Evolutionary conservation across 805 yeast species (phyloP).

Genomic region (Pichia scutulata): DNA sequence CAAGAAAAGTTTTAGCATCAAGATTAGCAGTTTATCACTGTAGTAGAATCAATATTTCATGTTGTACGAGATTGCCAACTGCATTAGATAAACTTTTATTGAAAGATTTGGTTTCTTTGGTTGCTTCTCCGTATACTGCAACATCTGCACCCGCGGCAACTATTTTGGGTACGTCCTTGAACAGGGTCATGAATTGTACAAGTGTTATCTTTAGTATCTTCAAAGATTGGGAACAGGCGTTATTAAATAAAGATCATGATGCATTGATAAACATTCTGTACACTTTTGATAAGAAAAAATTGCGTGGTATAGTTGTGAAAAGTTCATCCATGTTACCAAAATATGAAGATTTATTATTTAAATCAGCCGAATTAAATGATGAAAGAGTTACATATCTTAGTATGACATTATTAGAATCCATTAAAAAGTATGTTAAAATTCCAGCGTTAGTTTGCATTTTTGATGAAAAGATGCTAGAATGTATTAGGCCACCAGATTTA

Average conservation of each 20-base stretch:
- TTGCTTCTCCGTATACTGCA: slow-evolving; percentile 64
- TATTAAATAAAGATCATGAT: slow-evolving; percentile 42
- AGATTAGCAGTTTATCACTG: slow-evolving; percentile 68
- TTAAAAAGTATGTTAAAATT: slow-evolving; percentile 36
- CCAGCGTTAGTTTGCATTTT: slow-evolving; percentile 48
- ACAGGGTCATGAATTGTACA: slow-evolving; percentile 53
- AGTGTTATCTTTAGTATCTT: slow-evolving; percentile 42
- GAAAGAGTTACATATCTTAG: slow-evolving; percentile 48
- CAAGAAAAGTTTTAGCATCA: slow-evolving; percentile 71
- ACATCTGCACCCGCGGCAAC: slow-evolving; percentile 65
- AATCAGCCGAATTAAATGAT: slow-evolving; percentile 51
- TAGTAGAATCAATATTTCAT: slow-evolving; percentile 62
- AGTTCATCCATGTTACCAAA: slow-evolving; percentile 47
- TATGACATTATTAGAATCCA: slow-evolving; percentile 38
- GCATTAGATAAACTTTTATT: slow-evolving; percentile 55
- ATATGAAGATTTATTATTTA: slow-evolving; percentile 41
- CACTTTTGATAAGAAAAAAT: slow-evolving; percentile 47
- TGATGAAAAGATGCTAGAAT: slow-evolving; percentile 34
- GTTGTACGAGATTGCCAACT: slow-evolving; percentile 66
- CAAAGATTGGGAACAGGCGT: slow-evolving; percentile 35
- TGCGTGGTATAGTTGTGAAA: slow-evolving; percentile 49
- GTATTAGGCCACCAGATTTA: slow-evolving; percentile 54
- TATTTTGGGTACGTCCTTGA: slow-evolving; percentile 60
- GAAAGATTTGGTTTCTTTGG: slow-evolving; percentile 53
- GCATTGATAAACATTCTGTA: slow-evolving; percentile 57